Evolutionary conservation across 2,329 filamentous ascomycete species (phyloP).

Genomic region (Knufia petricola): DNA sequence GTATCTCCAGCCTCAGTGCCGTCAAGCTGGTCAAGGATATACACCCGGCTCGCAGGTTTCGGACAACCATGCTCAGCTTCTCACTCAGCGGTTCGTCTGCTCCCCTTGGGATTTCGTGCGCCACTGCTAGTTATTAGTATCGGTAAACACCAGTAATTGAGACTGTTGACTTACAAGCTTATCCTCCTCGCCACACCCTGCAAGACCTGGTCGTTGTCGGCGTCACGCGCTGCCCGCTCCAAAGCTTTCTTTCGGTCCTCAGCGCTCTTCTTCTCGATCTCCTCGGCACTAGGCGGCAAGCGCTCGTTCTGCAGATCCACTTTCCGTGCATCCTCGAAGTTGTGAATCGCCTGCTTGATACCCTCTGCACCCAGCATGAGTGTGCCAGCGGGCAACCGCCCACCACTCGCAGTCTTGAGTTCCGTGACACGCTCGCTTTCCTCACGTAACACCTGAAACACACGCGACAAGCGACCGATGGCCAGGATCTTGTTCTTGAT

Average conservation of each 20-base stretch:
- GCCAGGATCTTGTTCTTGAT: conserved; percentile 99
- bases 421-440: conserved; percentile 95
- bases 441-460: conserved; percentile 96
- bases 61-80: not conserved
- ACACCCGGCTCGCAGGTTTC: not conserved
- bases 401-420: conserved; percentile 91
- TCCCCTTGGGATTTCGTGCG: conserved; percentile 16
- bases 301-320: conserved; percentile 95
- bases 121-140: conserved; percentile 21
- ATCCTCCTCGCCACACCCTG: conserved; percentile 81
- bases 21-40: not conserved
- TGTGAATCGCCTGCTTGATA: conserved; percentile 96
- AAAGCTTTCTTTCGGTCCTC: conserved; percentile 68
- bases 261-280: conserved; percentile 74
- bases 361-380: conserved; percentile 97
- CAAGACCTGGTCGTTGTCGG: conserved; percentile 82
- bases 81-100: conserved; percentile 13
- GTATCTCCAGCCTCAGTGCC: not conserved
- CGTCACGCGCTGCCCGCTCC: conserved; percentile 75
- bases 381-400: conserved; percentile 83
- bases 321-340: conserved; percentile 92
- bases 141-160: too few relatives aligned
- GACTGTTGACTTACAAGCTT: conserved; percentile 72
- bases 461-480: conserved; percentile 88
- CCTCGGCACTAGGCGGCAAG: conserved; percentile 82